Conservation (phyloP, 2,329 filamentous ascomycete genomes). For the Didymella sp. region DNA sequence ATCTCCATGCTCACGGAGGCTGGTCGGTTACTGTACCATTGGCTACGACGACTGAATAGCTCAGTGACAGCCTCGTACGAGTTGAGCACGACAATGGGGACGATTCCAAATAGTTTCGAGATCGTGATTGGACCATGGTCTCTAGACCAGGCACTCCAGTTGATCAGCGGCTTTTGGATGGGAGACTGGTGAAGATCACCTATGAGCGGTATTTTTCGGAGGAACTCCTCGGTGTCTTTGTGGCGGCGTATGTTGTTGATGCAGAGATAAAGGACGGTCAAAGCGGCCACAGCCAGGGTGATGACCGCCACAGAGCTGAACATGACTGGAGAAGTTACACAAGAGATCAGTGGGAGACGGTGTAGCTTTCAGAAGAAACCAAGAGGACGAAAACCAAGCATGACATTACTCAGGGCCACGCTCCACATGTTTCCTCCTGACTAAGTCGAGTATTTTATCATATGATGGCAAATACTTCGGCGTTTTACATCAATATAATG, state of each 20-base stretch:
- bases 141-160: neutral
- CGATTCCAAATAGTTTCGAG: neutral
- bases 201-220: neutral
- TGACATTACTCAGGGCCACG: neutral
- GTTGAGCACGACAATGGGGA: neutral
- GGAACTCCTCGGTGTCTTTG: neutral
- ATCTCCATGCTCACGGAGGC: neutral
- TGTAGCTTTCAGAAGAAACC: too few species aligned
- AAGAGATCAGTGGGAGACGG: neutral
- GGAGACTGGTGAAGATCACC: neutral
- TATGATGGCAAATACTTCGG: neutral
- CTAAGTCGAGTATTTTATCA: neutral
- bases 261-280: neutral
- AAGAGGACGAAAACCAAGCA: neutral
- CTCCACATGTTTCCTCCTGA: neutral
- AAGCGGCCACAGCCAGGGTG: neutral
- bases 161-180: neutral
- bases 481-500: neutral
- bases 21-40: neutral
- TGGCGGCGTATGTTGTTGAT: neutral
- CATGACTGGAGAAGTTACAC: neutral
- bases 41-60: neutral
- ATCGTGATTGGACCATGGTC: neutral
- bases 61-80: neutral
- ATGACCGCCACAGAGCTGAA: neutral